Base-by-base conservation (phyloP, 176 grass and related monocot species). In the Canna indica region DNA sequence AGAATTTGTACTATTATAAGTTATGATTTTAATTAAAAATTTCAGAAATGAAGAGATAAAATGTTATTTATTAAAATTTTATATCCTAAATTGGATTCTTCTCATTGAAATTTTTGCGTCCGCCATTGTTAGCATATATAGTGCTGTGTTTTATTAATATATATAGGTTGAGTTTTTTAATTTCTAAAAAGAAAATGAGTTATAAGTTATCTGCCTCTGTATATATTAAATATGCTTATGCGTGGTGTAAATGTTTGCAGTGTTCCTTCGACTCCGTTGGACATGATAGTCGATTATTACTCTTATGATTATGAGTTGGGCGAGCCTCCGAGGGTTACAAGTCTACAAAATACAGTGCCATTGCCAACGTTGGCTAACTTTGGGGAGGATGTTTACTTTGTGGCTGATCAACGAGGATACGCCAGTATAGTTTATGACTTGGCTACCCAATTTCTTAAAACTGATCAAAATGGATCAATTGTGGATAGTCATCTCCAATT, bases 251-350 rank as follows among this genome's bases (percentile, higher is more conserved):
- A 32, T 62, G 13, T 16, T 3, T 32, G 59, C 78, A 46, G 35
- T 25, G 41, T 79, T 79, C 82, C 82, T 69, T 61, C 82, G 16
- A 76, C 69, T 7, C 69, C 88, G 9, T 61, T 90, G 52, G 83
- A 90, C 32, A 90, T 90, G 88, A 78, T 47, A 75, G 47, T 86
- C 11, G 88, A 90, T 58, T 90, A 90, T 78, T 90, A 39, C 68
- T 59, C 17, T 29, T 60, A 79, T n/a, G 88, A 90, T 71, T 86
- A 76, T 34, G 88, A 90, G 76, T 90, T 86, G 44, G 83, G 81
- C 18, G 83, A 90, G 77, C 88, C 83, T 8, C 88, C 88, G 17
- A 81, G 83, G 14, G 67, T 83, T 32, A 90, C 88, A 11, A 90
- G 88, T 50, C 66, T 86, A 54, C 88, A 90, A 68, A 86, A 83